Evolutionary conservation across 768 basidiomycete genomes (phyloP), one percentile per base, ranked within the genome.

Genomic region (Boletus fagicola): DNA sequence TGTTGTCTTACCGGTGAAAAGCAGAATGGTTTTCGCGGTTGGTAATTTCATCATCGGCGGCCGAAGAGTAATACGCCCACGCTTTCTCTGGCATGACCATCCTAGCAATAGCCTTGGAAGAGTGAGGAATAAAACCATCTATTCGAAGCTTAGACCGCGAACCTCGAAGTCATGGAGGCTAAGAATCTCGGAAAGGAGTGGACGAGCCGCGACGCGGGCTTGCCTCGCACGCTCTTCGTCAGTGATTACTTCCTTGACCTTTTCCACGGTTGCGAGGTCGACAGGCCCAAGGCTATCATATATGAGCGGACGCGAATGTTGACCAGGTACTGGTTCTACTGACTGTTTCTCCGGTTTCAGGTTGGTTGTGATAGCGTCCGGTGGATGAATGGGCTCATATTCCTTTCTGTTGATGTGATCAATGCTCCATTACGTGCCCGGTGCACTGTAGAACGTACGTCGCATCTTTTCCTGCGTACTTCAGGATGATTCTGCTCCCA

Each of bases 31-130:
- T 97, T 72, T 96, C 94, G 49, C 94, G 80, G 58, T 82, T 77
- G 31, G 93, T 94, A 45, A 94, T 92, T 73, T 97, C 94, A 64
- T 98, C 95, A 68, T 98, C 96, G 8, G 96, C 87, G 18, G 94
- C 95, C n/a, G 92, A 94, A 1, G 90, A 93, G 67, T 98, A 95
- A 71, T 95, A 95, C 6, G 94, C 95, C 95, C 95, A 98, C 0
- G 92, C 92, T 69, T 92, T 92, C 35, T 88, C 86, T 2, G 85
- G 75, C 78, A 98, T 86, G 12, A 91, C 87, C 64, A 78, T 77
- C 71, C 82, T 88, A 10, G 93, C 94, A 51, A 98, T 86, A 18
- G 89, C 82, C 91, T 93, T 56, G 31, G 20, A n/a, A 28, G 16
- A 33, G 1, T 64, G 52, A 65, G 42, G n/a, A 26, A 50, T 12